Conservation (phyloP, 2,329 filamentous ascomycete genomes). For the Trichoderma sp. region DNA sequence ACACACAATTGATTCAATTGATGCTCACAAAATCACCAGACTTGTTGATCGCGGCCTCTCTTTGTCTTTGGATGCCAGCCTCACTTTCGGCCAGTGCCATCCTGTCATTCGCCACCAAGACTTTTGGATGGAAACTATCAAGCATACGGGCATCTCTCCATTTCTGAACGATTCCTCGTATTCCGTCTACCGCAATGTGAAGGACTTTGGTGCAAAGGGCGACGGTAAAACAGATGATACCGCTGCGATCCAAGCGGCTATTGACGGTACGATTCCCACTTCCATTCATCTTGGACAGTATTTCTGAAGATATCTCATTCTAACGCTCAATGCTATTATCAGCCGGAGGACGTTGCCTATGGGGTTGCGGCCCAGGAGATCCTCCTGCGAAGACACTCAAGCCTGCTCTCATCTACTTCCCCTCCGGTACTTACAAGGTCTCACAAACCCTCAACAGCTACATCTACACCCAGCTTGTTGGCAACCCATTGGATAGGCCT, state of each 20-base stretch:
- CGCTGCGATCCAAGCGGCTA: slow-evolving; percentile 74
- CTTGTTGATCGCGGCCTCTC: slow-evolving; percentile 3
- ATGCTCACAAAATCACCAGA: neutral
- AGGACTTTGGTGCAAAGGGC: slow-evolving; percentile 32
- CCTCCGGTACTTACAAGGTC: slow-evolving; percentile 27
- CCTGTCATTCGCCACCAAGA: neutral
- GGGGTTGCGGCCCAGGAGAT: slow-evolving; percentile 20
- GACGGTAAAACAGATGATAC: slow-evolving; percentile 55
- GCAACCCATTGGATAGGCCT: slow-evolving; percentile 19
- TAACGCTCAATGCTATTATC: neutral
- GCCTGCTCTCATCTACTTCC: slow-evolving; percentile 30
- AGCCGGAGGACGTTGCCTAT: slow-evolving; percentile 22
- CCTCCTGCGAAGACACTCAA: slow-evolving; percentile 20
- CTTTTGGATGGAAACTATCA: slow-evolving; percentile 32
- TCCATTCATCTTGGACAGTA: neutral
- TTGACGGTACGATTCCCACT: slow-evolving; percentile 38
- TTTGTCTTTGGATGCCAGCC: neutral
- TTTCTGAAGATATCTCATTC: neutral
- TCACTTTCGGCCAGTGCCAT: slow-evolving; percentile 12
- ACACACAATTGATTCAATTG: neutral
- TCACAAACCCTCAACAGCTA: slow-evolving; percentile 22
- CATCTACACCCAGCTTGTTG: slow-evolving; percentile 25
- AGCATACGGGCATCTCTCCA: slow-evolving; percentile 29
- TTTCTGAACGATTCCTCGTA: slow-evolving; percentile 32
- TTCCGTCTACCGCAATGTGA: slow-evolving; percentile 34